Base-by-base conservation (phyloP, 2,329 filamentous ascomycete genomes). In the Penicillium hesseltinei region DNA sequence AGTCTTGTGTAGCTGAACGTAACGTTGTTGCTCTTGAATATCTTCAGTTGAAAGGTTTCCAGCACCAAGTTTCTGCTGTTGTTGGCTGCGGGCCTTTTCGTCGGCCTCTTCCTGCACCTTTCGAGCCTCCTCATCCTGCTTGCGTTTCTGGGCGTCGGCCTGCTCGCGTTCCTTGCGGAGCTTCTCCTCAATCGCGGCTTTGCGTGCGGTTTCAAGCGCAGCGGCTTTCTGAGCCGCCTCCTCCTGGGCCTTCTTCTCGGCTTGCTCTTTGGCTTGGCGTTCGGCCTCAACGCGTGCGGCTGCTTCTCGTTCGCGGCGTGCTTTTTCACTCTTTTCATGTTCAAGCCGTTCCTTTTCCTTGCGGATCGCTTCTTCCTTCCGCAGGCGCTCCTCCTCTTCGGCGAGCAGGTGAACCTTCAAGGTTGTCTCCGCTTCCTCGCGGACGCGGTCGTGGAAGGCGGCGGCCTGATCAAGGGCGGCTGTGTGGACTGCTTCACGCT, bases 391-490 rank as follows among this genome's bases (percentile, higher is more conserved):
- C 55, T 74, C 69, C 65, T 75, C 70, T 59, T 76, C 69, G 55
- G 72, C 66, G 62, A 70, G 64, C 67, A 75, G 69, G 57, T 83
- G 73, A n/a, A 77, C 75, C 40, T 81, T 74, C n/a, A 83, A 65
- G 19, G 79, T 81, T 21, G 80, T 76, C 66, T 84, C 79, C 4
- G 84, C 84, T 49, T 80, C 78, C 51, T 79, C 74, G 45, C 80
- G 81, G 11, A 93, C 82, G 29, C 83, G 81, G 38, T 89, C 83
- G 70, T 92, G 89, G 67, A 88, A 83, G 15, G 80, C 79, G 48
- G 84, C 84, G 4, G 88, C 88, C 46, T 83, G 82, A 45, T 83
- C 83, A 17, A 93, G 81, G 15, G 88, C 88, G 64, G 86, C 82
- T 57, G 82, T 81, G 69, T 91, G 88, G 54, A 79, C 80, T 49